A percentile compares a stretch with the other conserved stretches of the same genome.
Evolutionary conservation across 768 basidiomycete genomes (phyloP).

Genomic region (Suillus americanus): DNA sequence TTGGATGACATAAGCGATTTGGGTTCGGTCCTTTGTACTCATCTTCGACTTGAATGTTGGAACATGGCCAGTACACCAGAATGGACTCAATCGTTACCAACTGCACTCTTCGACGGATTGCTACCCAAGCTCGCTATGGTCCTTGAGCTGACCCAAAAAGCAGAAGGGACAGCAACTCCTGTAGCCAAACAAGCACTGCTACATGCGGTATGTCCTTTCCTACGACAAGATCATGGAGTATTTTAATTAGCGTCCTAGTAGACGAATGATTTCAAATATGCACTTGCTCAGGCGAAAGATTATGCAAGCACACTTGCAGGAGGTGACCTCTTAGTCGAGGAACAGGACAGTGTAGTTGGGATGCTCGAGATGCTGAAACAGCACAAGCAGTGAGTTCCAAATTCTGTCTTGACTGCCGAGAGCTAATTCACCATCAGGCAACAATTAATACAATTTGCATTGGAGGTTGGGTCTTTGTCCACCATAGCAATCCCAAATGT

Average conservation of each 20-base stretch:
- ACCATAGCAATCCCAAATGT: constrained; percentile 21
- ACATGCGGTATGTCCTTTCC: constrained; percentile 52
- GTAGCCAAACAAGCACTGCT: constrained; percentile 67
- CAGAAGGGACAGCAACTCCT: constrained; percentile 52
- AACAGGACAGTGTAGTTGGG: constrained; percentile 69
- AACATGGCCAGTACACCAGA: constrained; percentile 1
- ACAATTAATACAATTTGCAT: constrained; percentile 54
- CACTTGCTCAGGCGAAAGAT: constrained; percentile 58
- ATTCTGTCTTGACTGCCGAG: neutral
- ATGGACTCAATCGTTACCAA: constrained; percentile 32
- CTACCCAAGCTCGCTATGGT: constrained; percentile 60
- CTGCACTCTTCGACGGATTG: constrained; percentile 53
- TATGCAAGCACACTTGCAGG: constrained; percentile 61
- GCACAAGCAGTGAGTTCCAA: constrained; percentile 53
- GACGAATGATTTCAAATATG: constrained; percentile 72
- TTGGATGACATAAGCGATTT: constrained; percentile 9
- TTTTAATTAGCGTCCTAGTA: constrained; percentile 22
- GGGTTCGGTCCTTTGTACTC: too few relatives aligned
- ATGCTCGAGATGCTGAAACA: constrained; percentile 66
- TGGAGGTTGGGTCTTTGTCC: constrained; percentile 38
- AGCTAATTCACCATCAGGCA: constrained; percentile 35
- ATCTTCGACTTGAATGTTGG: neutral
- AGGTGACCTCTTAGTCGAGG: constrained; percentile 65
- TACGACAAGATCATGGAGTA: neutral
- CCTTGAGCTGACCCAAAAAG: constrained; percentile 57